Evolutionary conservation across 2,329 filamentous ascomycete species (phyloP).

Genomic region (Chaetomium globosum): DNA sequence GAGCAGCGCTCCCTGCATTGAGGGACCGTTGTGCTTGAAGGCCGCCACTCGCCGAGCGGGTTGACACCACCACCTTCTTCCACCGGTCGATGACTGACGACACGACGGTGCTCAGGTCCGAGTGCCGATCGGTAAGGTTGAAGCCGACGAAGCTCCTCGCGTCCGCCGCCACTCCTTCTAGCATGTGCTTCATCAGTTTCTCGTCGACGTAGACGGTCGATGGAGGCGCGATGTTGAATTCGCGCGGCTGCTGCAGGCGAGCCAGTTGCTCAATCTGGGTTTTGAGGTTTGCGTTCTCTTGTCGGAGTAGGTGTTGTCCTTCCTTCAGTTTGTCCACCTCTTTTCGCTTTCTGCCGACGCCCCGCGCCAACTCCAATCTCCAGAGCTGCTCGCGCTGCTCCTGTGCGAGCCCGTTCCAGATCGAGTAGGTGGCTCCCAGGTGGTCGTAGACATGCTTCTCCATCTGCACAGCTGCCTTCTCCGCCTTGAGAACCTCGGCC

Average conservation of each 20-base stretch:
- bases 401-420: constrained; percentile 69
- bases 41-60: constrained; percentile 49
- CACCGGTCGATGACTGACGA: constrained; percentile 61
- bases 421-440: constrained; percentile 72
- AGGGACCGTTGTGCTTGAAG: constrained; percentile 56
- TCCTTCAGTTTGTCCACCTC: constrained; percentile 56
- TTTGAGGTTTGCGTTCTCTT: constrained; percentile 61
- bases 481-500: constrained; percentile 53
- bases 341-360: constrained; percentile 59
- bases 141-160: constrained; percentile 50
- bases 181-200: constrained; percentile 51
- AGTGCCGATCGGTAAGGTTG: constrained; percentile 53
- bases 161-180: constrained; percentile 49
- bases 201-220: constrained; percentile 56
- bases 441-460: constrained; percentile 74
- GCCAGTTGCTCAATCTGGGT: constrained; percentile 62
- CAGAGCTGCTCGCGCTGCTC: constrained; percentile 62
- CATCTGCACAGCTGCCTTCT: constrained; percentile 59
- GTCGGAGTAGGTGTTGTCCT: constrained; percentile 53
- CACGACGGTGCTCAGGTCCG: constrained; percentile 56
- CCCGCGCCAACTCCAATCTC: constrained; percentile 63
- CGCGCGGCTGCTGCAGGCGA: constrained; percentile 61
- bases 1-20: constrained; percentile 36
- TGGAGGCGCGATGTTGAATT: constrained; percentile 58
- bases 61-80: constrained; percentile 62